Evolutionary conservation across 345 rosid species (phyloP), one percentile per base, ranked within the genome.

Genomic region (Melastoma malabathricum): DNA sequence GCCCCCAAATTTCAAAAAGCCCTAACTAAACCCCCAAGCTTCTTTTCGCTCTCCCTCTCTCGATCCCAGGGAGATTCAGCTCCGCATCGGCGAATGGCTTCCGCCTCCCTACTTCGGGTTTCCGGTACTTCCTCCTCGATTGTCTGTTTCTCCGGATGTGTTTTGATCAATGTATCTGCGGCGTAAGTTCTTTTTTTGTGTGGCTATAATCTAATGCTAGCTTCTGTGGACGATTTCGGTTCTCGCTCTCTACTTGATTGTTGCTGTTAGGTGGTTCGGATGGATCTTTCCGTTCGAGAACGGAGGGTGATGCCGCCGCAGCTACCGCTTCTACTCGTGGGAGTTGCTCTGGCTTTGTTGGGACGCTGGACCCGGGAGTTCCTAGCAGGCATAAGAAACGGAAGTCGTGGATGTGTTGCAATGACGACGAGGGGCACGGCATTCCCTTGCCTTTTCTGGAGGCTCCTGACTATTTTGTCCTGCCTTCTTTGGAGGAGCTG

Each of bases 401-500:
- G 64, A 75, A 62, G 69, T 29, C 38, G 1, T 10, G 38, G 38
- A 29, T 29, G 6, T 29, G 38, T 29, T 10, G 9, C 8, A 6
- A 29, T 10, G 38, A 1, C 5, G 6, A 4, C 38, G 38, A 29
- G 38, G 38, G 38, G 8, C 38, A 29, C 9, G 76, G 44, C 53
- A 72, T 66, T 55, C 69, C 64, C 47, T 69, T 84, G 25, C 98
- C 98, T 10, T 53, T 34, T 48, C 59, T 92, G 62, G 18, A 15
- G 51, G 69, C 75, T 17, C 49, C 62, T 12, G 95, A 77, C 56
- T 87, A 82, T 69, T 92, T 73, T 64, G 70, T 67, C 59, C 69
- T 77, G 43, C 98, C 98, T 50, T 65, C 69, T 59, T 67, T 80
- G 62, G 59, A 59, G 29, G 84, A 84, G 59, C 60, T 92, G 71